Base-by-base conservation (phyloP, 2,329 filamentous ascomycete species). In the Cytospora chrysosperma region DNA sequence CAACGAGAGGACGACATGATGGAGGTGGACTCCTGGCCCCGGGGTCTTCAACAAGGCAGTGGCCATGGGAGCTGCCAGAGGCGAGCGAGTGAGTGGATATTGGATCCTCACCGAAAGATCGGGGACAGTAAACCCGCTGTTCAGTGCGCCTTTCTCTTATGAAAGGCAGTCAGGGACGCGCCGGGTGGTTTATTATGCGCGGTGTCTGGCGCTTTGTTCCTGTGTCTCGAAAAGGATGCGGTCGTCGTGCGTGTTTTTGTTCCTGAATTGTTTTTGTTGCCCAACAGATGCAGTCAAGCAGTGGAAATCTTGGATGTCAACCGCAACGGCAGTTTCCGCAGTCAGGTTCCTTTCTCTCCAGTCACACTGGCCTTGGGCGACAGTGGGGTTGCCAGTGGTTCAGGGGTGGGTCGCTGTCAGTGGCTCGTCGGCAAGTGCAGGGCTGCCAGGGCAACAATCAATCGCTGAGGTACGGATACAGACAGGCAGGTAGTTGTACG, bases 41-140 rank as follows among this genome's bases (percentile, higher is more conserved):
- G 60, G 54, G 13, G 52, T 26, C 47, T 30, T 9, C 28, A n/a
- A 26, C 32, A 37, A 57, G n/a, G 49, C 30, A 51, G 24, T 37
- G 27, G 40, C 21, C n/a, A 43, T 28, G 61, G 57, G 56, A 58
- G 57, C 27, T 47, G 54, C 53, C 61, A 57, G 54, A 57, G 60
- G 37, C 37, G 32, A 24, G 28, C 13, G 51, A 15, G 26, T 37
- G 58, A 21, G 21, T 50, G 59, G 59, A 34, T 24, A 10, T 56
- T 55, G 61, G 21, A 30, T 47, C 54, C 61, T 65, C 53, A 65
- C 64, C 57, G 47, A 52, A n/a, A 37, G 37, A 56, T 56, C 61
- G 64, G 61, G 58, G 57, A 61, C 37, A 61, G 57, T 49, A 58
- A 53, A 34, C 52, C 5, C 21, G 34, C n/a, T 37, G 5, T 30